Conservation (phyloP, 225 moss, liverwort and hornwort species). For the Pleurozium schreberi region DNA sequence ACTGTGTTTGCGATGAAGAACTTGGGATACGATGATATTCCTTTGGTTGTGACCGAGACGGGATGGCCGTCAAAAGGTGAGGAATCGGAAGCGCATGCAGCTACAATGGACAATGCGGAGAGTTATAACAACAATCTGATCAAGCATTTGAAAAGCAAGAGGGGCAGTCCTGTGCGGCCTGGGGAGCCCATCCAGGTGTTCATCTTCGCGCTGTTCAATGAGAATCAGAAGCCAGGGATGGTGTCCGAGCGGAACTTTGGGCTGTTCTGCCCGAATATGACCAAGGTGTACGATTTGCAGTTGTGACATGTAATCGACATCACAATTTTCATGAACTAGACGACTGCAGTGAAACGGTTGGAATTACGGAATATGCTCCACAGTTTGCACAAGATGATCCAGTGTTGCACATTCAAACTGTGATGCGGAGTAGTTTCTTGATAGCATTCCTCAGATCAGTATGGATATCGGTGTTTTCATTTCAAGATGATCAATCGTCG, state of each 20-base stretch:
- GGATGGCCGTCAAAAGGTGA: conserved; percentile 57
- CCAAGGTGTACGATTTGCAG: background rate
- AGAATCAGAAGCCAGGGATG: conserved; percentile 42
- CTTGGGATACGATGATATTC: conserved; percentile 6
- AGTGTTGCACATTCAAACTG: background rate
- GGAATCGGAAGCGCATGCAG: background rate
- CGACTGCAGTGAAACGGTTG: no score
- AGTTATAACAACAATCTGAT: conserved; percentile 29
- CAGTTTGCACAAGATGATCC: background rate
- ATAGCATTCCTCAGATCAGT: background rate
- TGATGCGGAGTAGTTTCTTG: no score
- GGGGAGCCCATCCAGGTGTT: conserved; percentile 19
- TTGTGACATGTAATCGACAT: background rate
- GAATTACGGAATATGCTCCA: no score
- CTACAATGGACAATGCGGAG: conserved; percentile 8
- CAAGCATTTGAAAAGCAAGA: conserved; percentile 1
- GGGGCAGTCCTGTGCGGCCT: conserved; percentile 32
- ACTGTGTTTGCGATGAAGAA: background rate
- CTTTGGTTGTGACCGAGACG: conserved; percentile 43
- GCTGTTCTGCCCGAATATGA: conserved; percentile 29
- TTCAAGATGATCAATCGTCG: background rate
- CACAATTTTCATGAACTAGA: background rate
- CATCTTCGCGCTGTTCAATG: conserved; percentile 50
- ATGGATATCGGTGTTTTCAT: no score
- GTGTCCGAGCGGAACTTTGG: conserved; percentile 44